phyloP scores from a whole-genome alignment of 768 basidiomycete genomes.

The Termitomyces sp. region DNA sequence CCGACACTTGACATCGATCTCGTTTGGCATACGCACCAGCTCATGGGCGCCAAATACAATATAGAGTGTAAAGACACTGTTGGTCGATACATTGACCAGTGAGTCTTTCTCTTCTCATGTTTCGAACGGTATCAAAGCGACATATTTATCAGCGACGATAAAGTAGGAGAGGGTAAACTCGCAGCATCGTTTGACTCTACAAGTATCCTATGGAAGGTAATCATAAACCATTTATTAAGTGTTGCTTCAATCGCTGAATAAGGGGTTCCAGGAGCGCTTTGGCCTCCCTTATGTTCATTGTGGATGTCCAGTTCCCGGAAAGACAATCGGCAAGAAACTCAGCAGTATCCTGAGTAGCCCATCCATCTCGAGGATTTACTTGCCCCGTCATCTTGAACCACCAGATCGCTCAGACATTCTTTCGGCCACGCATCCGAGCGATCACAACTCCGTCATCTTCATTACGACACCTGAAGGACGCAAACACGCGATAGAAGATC shows the following conservation, averaged over 20 bases:
- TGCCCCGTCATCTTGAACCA: slow-evolving; percentile 23
- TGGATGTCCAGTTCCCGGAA: slow-evolving; percentile 51
- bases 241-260: too few relatives aligned
- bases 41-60: slow-evolving; percentile 44
- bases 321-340: slow-evolving; percentile 40
- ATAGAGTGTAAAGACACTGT: slow-evolving; percentile 39
- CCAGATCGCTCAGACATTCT: slow-evolving; percentile 32
- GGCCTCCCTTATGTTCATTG: slow-evolving; percentile 53
- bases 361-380: slow-evolving; percentile 14
- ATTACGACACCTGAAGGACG: neutral
- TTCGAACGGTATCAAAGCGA: neutral
- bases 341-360: slow-evolving; percentile 24
- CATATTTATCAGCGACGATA: slow-evolving; percentile 32
- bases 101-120: slow-evolving; percentile 16
- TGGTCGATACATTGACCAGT: slow-evolving; percentile 55
- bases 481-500: neutral
- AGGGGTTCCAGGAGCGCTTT: slow-evolving; percentile 37
- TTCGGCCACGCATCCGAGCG: slow-evolving; percentile 52
- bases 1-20: slow-evolving; percentile 76
- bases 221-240: neutral
- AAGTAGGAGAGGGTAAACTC: slow-evolving; percentile 41
- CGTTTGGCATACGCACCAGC: slow-evolving; percentile 76
- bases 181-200: slow-evolving; percentile 45
- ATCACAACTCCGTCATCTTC: slow-evolving; percentile 42
- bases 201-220: slow-evolving; percentile 19